Evolutionary conservation across 2,329 filamentous ascomycete species (phyloP), one percentile per base, ranked within the genome.

Genomic region (Fusarium chlamydosporum): DNA sequence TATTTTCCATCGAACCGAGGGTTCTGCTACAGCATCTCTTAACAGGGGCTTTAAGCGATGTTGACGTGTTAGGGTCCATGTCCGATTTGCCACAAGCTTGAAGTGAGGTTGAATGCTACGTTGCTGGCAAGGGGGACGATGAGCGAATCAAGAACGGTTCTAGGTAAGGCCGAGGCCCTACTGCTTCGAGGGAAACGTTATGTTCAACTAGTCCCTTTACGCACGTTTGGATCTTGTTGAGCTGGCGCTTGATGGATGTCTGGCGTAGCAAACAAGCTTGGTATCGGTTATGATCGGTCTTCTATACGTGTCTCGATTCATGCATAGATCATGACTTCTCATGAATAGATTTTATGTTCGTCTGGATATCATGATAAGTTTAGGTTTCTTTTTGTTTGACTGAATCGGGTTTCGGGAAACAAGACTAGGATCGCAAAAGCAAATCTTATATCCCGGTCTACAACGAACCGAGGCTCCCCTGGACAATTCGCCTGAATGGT

Each of bases 41-140:
- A 40, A 20, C 54, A 56, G 68, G 62, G 63, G 67, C 53, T 53
- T 63, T 52, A 53, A 46, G 53, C 63, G 51, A 54, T 12, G 42
- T 70, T 40, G 59, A 69, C 63, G 29, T 20, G 67, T 65, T 68
- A 50, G 62, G 67, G 31, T 65, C 59, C 47, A 70, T 61, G 67
- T 61, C 68, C 68, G 68, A 57, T 71, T 71, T 67, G 68, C 68
- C 68, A 69, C 68, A 67, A 60, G 42, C 61, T 58, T 41, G 53
- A 58, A 41, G 54, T 71, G 58, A 70, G 54, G 54, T 70, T 63
- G 56, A 38, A 71, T 71, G 65, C 65, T 71, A 71, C 68, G 68
- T 71, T 71, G 61, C 68, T 70, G 68, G 61, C 56, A 62, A 67
- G 35, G 53, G 53, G 50, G 47, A 47, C 41, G 56, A 37, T 63